Evolutionary conservation across 768 basidiomycete species (phyloP), one percentile per base, ranked within the genome.

Genomic region (Russula abietina): DNA sequence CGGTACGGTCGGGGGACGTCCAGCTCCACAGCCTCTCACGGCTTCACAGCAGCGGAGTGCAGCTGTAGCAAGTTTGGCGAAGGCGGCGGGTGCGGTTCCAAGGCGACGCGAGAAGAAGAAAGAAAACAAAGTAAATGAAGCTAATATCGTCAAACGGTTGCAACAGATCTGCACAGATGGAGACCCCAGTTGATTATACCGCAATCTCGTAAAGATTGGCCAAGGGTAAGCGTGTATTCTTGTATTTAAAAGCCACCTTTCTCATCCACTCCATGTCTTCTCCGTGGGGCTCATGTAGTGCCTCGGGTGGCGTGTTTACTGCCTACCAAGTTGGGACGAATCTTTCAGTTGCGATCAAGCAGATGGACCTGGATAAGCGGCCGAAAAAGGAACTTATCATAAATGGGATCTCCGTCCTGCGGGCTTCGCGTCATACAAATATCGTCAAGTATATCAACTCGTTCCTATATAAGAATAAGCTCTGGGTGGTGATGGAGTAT

Each of bases 401-500:
- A 78, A 98, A 99, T 75, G 97, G 98, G 75, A 98, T 98, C 68
- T 85, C 98, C 67, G 97, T 98, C 71, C 98, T 99, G 97, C 91
- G 95, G 26, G 87, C 93, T 26, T 91, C 91, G n/a, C 83, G 91
- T 38, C 95, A 98, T 73, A 93, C 94, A 19, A 99, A 99, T 73
- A 98, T 98, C 69, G 96, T 99, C 78, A 98, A 98, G 74, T 99
- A 93, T 77, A 98, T 98, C 71, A 97, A 99, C 73, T 96, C 94
- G 3, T 99, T 98, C 83, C 76, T 98, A 43, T 85, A 96, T 80
- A 94, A 92, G 81, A 97, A 96, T 73, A 96, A 98, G 71, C 81
- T 99, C 3, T 98, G 97, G 97, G 94, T 99, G 45, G 93, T 98
- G 61, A 98, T 99, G 97, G 97, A 98, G 77, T 98, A 95, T 75